phyloP scores from a whole-genome alignment of 192 early-diverging fungal species.

The Umbelopsis ramanniana region DNA sequence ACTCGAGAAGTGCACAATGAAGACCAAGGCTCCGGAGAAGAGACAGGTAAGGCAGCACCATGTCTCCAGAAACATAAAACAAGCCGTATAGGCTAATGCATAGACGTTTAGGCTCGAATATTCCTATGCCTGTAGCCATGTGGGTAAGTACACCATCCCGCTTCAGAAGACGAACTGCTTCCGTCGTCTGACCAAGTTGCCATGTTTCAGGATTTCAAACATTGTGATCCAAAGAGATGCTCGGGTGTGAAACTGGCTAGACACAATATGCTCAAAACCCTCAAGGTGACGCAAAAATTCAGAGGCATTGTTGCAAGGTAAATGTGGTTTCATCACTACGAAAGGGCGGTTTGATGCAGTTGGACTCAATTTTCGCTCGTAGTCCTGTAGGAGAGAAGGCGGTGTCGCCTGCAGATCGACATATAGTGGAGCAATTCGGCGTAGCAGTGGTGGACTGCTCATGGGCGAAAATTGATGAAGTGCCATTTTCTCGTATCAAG shows the following conservation, averaged over 20 bases:
- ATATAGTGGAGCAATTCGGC: constrained; percentile 77
- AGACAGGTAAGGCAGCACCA: not conserved
- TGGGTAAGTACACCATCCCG: constrained; percentile 49
- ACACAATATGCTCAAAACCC: constrained; percentile 74
- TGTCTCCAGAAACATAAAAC: not conserved
- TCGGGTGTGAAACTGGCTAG: constrained; percentile 91
- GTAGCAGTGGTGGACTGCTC: constrained; percentile 96
- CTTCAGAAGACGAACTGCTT: not conserved
- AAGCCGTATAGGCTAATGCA: not conserved
- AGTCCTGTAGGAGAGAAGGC: constrained; percentile 86
- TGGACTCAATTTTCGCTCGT: not conserved
- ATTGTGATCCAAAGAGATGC: constrained; percentile 98
- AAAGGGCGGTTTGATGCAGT: no score
- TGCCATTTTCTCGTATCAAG: constrained; percentile 90
- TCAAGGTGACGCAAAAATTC: constrained; percentile 86
- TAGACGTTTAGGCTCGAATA: constrained; percentile 25
- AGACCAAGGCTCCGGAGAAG: not conserved
- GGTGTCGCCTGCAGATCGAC: constrained; percentile 85
- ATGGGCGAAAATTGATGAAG: constrained; percentile 93
- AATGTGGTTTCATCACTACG: not conserved
- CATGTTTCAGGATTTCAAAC: constrained; percentile 89
- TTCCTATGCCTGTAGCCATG: constrained; percentile 77
- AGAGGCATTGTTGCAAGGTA: constrained; percentile 87
- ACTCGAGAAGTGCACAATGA: not conserved
- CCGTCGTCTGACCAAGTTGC: not conserved